Evolutionary conservation across 768 basidiomycete species (phyloP), one percentile per base, ranked within the genome.

Genomic region (Russula ochroleuca): DNA sequence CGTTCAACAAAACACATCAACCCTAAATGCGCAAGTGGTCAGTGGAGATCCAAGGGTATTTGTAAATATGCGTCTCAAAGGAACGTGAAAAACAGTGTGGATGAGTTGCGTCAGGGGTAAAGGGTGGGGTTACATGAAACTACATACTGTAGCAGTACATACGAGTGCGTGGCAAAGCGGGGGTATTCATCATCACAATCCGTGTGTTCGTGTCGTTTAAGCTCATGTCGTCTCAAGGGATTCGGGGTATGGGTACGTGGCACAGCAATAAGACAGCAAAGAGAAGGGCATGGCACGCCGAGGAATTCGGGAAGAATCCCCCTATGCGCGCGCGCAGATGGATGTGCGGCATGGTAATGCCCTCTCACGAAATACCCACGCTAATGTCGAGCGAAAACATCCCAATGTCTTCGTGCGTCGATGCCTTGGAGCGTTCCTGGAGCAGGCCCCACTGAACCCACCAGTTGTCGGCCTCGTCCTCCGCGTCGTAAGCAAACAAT

Each of bases 401-500:
- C 21, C 47, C 64, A 41, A 57, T 45, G 59, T 49, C 52, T 7
- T 9, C 17, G 37, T 19, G 9, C 2, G 11, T 45, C 31, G 47
- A 37, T 25, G 64, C 57, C 38, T 65, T 67, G 13, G 67, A 60
- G 19, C 67, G 65, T 59, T 68, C 67, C 40, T 53, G 58, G n/a
- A 67, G 66, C n/a, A 67, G 66, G 41, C 75, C 75, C 75, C 75
- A 75, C n/a, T 71, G 61, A 17, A 75, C 70, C 74, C 74, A 76
- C 75, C 75, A 76, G 59, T 75, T 72, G 51, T 76, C 75, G 49
- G 73, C 74, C 59, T 72, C 73, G 58, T 76, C 75, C 67, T 74
- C 73, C 35, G 74, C 73, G 53, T 76, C 73, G 59, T 76, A 77
- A 11, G 69, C 71, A 52, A 73, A 76, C 33, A 74, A 59, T 50